phyloP scores from a whole-genome alignment of 2,329 filamentous ascomycete genomes.

The Botrytis aclada region DNA sequence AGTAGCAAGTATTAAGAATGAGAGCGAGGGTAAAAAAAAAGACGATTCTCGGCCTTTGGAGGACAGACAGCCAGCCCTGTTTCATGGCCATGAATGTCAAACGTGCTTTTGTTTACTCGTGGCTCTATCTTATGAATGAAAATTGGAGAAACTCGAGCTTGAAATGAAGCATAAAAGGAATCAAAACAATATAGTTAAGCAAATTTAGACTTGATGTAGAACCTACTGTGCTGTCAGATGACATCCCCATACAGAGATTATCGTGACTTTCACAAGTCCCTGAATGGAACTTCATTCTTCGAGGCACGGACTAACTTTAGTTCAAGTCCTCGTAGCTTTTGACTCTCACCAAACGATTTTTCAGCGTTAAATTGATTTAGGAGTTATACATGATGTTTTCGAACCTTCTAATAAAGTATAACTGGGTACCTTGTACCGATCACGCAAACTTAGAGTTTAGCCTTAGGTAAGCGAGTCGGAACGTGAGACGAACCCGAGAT shows the following conservation, averaged over 20 bases:
- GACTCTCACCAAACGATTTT: background rate
- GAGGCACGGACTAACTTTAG: background rate
- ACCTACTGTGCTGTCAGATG: background rate
- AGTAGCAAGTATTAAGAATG: background rate
- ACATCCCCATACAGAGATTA: background rate
- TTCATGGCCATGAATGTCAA: background rate
- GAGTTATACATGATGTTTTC: background rate
- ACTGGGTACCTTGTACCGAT: background rate
- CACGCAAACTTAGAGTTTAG: background rate
- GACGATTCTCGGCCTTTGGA: background rate
- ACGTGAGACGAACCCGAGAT: background rate
- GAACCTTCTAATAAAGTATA: background rate
- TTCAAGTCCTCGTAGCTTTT: background rate
- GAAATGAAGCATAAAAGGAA: background rate
- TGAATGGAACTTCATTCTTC: background rate
- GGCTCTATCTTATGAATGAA: background rate
- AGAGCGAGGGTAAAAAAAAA: background rate
- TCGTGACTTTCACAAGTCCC: background rate
- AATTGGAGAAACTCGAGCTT: background rate
- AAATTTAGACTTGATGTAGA: background rate
- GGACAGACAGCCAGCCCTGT: background rate
- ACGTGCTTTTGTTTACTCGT: background rate
- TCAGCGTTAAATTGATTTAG: background rate
- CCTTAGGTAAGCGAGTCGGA: background rate
- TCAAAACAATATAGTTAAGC: background rate